Evolutionary conservation across 2,329 filamentous ascomycete genomes (phyloP).

Genomic region (Emergomyces pasteurianus): DNA sequence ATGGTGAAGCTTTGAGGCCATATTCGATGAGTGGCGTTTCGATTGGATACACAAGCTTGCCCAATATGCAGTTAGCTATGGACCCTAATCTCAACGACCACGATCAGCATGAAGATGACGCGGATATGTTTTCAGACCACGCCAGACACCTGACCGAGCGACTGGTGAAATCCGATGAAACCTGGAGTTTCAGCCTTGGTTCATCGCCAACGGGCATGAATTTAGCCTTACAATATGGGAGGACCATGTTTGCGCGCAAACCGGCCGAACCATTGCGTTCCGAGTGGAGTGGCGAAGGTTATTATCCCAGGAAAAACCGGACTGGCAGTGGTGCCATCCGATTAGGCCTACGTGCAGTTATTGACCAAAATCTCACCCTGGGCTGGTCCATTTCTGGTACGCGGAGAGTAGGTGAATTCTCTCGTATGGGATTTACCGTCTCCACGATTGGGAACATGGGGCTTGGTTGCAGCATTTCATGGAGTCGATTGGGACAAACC

Average conservation of each 20-base stretch:
- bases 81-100: not conserved
- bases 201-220: conserved; percentile 17
- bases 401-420: conserved; percentile 27
- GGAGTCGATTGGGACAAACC: conserved; percentile 30
- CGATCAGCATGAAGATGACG: conserved; percentile 18
- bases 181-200: conserved; percentile 23
- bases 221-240: conserved; percentile 24
- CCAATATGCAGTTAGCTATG: not conserved
- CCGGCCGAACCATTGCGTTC: conserved; percentile 22
- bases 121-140: conserved; percentile 9
- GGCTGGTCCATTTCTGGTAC: conserved; percentile 26
- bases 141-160: conserved; percentile 10
- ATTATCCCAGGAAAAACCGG: conserved; percentile 20
- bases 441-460: conserved; percentile 21
- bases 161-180: conserved; percentile 17
- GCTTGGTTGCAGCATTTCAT: conserved; percentile 27
- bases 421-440: conserved; percentile 28
- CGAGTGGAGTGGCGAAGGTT: conserved; percentile 31
- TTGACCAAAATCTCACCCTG: conserved; percentile 19
- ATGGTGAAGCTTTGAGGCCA: not conserved
- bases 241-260: conserved; percentile 27
- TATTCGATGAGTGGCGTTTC: conserved; percentile 1
- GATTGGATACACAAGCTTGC: not conserved
- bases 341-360: conserved; percentile 20
- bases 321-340: conserved; percentile 22